These are phyloP conservation scores for Leccinum subrobustum DNA, from an alignment of 1,284 basidiomycete species.

Conservation along the genomic window DNA sequence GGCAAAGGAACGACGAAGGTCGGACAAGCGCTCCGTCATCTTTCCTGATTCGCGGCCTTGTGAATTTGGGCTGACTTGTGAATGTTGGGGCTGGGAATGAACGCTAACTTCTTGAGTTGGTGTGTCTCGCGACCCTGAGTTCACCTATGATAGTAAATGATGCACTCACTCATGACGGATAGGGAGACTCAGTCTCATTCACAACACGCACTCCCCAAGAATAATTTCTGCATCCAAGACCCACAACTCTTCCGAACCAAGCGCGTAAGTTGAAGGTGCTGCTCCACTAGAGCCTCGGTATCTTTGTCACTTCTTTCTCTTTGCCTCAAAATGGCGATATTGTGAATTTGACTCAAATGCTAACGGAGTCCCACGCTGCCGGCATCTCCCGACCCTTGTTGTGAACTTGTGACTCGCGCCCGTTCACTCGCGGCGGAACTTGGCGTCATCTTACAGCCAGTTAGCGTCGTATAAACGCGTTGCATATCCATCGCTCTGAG, in stretches of 20 bases:
- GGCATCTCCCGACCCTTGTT: neutral
- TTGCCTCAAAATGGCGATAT: neutral
- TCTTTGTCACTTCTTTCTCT: neutral
- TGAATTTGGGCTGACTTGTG: neutral
- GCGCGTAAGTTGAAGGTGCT: neutral
- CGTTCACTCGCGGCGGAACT: neutral
- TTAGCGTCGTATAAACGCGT: neutral
- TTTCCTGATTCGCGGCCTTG: constrained; percentile 1
- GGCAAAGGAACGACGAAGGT: neutral
- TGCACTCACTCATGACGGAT: neutral
- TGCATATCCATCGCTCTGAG: neutral
- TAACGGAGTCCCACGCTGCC: neutral
- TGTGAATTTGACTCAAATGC: neutral
- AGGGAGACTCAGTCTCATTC: neutral
- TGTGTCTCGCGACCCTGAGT: neutral
- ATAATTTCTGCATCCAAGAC: neutral
- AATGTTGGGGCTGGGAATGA: neutral
- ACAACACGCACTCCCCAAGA: neutral
- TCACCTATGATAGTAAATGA: neutral
- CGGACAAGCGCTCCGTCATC: neutral
- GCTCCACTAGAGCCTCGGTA: neutral
- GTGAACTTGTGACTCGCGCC: too few species aligned
- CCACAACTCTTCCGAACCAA: neutral
- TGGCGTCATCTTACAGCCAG: neutral
- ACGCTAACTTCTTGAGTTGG: neutral